Percentiles rank a stretch among this genome's conserved stretches.
phyloP scores from a whole-genome alignment of 2,329 filamentous ascomycete species.

The Fusarium temperatum region DNA sequence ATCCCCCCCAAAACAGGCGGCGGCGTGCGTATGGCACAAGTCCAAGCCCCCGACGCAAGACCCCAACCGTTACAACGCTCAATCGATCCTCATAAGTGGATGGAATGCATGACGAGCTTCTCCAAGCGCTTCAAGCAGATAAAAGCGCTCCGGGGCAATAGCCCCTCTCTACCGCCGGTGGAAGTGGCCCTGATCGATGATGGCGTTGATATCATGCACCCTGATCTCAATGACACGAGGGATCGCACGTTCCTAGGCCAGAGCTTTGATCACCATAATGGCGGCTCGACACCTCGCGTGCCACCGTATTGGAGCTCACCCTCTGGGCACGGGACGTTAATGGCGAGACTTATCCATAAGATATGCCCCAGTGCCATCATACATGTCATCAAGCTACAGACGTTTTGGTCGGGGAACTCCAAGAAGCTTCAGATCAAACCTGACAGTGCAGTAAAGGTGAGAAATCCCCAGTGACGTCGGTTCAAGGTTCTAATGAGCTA shows the following conservation, averaged over 20 bases:
- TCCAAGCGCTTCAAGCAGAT: background rate
- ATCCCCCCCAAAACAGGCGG: background rate
- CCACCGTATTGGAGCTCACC: background rate
- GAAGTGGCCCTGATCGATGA: background rate
- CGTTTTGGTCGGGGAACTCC: background rate
- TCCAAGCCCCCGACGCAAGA: background rate
- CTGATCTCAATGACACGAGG: background rate
- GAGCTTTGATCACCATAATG: background rate
- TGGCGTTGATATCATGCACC: background rate
- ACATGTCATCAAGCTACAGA: background rate
- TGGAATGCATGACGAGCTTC: background rate
- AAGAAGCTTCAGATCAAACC: background rate
- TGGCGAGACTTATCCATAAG: background rate
- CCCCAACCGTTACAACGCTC: background rate
- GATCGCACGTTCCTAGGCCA: background rate
- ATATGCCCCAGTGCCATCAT: background rate
- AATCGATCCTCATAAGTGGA: background rate
- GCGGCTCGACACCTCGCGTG: background rate
- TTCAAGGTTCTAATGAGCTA: background rate
- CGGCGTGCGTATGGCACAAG: background rate
- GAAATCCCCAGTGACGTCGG: fast-evolving
- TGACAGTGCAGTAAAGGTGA: background rate
- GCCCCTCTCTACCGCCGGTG: background rate
- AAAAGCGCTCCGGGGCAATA: background rate
- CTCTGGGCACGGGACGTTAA: background rate